Evolutionary conservation across 768 basidiomycete species (phyloP).

Genomic region (Hygrophorus russula): DNA sequence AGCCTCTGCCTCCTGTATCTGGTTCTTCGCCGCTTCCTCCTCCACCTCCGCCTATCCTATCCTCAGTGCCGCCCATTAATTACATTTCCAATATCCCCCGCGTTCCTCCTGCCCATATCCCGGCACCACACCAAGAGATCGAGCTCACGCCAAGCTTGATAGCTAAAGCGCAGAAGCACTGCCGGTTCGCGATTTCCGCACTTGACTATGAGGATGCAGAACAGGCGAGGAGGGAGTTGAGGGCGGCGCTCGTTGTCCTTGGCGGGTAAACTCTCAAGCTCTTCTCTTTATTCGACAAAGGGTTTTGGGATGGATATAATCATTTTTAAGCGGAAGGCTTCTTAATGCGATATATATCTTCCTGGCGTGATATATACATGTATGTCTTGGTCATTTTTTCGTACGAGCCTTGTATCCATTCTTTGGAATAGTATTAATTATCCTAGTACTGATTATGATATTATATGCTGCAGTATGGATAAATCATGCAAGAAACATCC

Average conservation of each 20-base stretch:
- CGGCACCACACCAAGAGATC: conserved; percentile 16
- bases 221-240: conserved; percentile 76
- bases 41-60: conserved; percentile 7
- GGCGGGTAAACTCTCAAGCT: conserved; percentile 29
- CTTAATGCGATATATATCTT: no score
- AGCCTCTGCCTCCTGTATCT: conserved; percentile 8
- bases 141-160: conserved; percentile 59
- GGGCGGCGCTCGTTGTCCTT: conserved; percentile 57
- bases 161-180: conserved; percentile 80
- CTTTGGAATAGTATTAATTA: no score
- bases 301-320: not conserved
- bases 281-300: not conserved
- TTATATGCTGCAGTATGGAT: no score
- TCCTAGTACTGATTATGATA: no score
- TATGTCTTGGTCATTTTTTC: no score
- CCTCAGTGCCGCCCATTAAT: conserved; percentile 3
- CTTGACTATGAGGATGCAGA: conserved; percentile 91
- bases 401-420: no score
- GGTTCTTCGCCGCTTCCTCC: conserved; percentile 8
- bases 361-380: no score
- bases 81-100: conserved; percentile 10
- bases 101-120: conserved; percentile 12
- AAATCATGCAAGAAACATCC: no score
- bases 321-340: not conserved
- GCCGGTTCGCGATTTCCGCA: conserved; percentile 87